phyloP scores from a whole-genome alignment of 352 stramenopile genomes.

The Globisporangium echinulatum region DNA sequence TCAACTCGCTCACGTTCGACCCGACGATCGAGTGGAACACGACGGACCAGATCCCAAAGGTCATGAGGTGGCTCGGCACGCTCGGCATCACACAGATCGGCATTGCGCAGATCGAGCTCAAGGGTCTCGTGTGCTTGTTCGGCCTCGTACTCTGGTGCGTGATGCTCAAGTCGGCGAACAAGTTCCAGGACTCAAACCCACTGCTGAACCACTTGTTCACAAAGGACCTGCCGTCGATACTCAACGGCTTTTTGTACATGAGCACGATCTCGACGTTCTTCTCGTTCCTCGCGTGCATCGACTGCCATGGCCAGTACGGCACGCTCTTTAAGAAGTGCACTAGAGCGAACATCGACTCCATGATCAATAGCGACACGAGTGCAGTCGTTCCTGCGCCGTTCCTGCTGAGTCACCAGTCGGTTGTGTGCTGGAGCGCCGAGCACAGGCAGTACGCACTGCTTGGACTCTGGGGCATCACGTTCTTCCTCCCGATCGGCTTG shows the following conservation, averaged over 20 bases:
- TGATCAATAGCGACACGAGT: not conserved
- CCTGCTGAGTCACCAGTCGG: slow-evolving; percentile 30
- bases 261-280: slow-evolving; percentile 55
- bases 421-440: slow-evolving; percentile 34
- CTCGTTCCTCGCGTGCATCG: slow-evolving; percentile 41
- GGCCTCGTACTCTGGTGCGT: slow-evolving; percentile 36
- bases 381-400: slow-evolving; percentile 18
- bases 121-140: slow-evolving; percentile 21
- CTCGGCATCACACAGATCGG: slow-evolving; percentile 31
- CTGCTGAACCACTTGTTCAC: slow-evolving; percentile 45
- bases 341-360: not conserved
- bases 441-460: slow-evolving; percentile 46
- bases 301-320: slow-evolving; percentile 20
- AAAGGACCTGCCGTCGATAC: slow-evolving; percentile 42
- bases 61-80: slow-evolving; percentile 31
- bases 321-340: slow-evolving; percentile 9
- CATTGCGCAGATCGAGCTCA: slow-evolving; percentile 31
- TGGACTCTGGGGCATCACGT: slow-evolving; percentile 45
- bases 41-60: slow-evolving; percentile 35
- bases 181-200: slow-evolving; percentile 52
- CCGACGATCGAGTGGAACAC: slow-evolving; percentile 43
- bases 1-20: slow-evolving; percentile 57
- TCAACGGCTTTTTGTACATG: slow-evolving; percentile 56
- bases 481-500: slow-evolving; percentile 53
- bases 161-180: slow-evolving; percentile 62